Conservation (phyloP, 169 alveolate species). For the Plasmodium yoelii region DNA sequence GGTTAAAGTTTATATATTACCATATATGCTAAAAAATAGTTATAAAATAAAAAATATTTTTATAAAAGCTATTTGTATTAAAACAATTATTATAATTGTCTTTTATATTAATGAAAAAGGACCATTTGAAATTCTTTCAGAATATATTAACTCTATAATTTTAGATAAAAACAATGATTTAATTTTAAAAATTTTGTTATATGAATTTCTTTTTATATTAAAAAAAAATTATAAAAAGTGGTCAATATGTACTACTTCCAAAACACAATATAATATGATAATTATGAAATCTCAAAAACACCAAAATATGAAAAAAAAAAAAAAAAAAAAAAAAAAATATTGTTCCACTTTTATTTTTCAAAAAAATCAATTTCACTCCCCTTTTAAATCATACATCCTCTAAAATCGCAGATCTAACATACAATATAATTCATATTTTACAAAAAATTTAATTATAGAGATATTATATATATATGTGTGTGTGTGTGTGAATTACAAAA, state of each 20-base stretch:
- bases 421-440: too few relatives aligned
- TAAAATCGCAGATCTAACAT: neutral
- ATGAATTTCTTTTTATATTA: slow-evolving; percentile 27
- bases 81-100: slow-evolving; percentile 19
- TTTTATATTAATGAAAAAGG: slow-evolving; percentile 43
- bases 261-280: too few relatives aligned
- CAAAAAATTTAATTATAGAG: too few relatives aligned
- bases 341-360: slow-evolving; percentile 2
- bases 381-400: slow-evolving; percentile 18
- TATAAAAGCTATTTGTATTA: slow-evolving; percentile 23
- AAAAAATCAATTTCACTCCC: slow-evolving; percentile 24
- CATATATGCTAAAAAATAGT: slow-evolving; percentile 26
- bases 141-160: slow-evolving; percentile 22
- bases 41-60: slow-evolving; percentile 23
- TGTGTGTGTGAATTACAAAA: too few relatives aligned
- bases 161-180: slow-evolving; percentile 8
- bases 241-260: too few relatives aligned
- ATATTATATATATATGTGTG: too few relatives aligned
- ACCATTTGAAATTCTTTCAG: slow-evolving; percentile 6
- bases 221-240: slow-evolving; percentile 12
- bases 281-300: too few relatives aligned
- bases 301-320: neutral
- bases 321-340: slow-evolving; percentile 1
- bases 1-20: slow-evolving; percentile 50
- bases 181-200: slow-evolving; percentile 12